Evolutionary conservation across 2,329 filamentous ascomycete species (phyloP), one percentile per base, ranked within the genome.

Genomic region (Colletotrichum paranaense): DNA sequence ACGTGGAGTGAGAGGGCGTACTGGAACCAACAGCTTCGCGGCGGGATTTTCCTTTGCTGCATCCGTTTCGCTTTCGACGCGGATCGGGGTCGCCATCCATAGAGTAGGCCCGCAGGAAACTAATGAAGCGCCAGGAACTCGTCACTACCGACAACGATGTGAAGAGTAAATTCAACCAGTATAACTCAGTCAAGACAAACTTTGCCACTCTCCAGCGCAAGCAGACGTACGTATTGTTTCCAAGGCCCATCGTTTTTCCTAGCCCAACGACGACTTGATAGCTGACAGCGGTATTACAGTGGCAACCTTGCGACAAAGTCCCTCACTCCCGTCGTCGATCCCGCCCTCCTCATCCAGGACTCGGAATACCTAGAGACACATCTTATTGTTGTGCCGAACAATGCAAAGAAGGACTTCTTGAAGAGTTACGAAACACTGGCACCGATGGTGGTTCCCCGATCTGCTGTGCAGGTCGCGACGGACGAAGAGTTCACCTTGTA

Each of bases 331-430:
- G 91, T 98, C 75, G 93, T 99, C 78, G 90, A 96, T 79, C 95
- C 96, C 9, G 87, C 89, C 67, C 85, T 95, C 72, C 89, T 98
- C 56, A 90, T 98, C 76, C 93, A 93, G 82, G 92, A 98, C 81
- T 98, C 95, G 24, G 97, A 99, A 85, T 98, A 98, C 84, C 92
- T 99, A 78, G 95, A 98, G 85, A 98, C 97, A 35, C 95, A 98
- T 81, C 91, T 99, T 35, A 89, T 99, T 77, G 97, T 94, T 24
- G 94, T 99, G 9, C 97, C 97, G 2, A 91, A 89, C 60, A 92
- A 91, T 77, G 87, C 90, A 69, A 92, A 93, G 78, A 98, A 97
- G 82, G 96, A 98, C 52, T 99, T 98, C 80, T 86, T 97, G 76
- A 93, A 93, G 81, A 91, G 88, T 76, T 99, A 99, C 85, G 97